phyloP scores from a whole-genome alignment of 768 basidiomycete genomes.

The Wakefieldia striispora region DNA sequence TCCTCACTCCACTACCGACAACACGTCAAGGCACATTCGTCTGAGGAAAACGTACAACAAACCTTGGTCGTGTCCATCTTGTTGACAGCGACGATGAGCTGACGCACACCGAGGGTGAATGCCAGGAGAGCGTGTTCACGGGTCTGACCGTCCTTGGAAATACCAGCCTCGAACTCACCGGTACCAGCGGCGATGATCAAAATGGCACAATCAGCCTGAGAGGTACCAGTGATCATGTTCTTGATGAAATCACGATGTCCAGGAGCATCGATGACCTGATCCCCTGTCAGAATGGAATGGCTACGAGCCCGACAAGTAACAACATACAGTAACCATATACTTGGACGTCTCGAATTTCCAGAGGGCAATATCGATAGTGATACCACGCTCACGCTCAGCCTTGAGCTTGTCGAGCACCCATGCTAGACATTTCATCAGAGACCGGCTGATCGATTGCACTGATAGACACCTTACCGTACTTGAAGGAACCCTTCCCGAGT shows the following conservation, averaged over 20 bases:
- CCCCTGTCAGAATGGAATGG: constrained; percentile 4
- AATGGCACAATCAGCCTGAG: constrained; percentile 99
- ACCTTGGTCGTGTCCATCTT: constrained; percentile 99
- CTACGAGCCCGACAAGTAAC: background rate
- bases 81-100: constrained; percentile 99
- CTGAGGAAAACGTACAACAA: constrained; percentile 10
- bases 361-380: constrained; percentile 99
- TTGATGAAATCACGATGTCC: constrained; percentile 99
- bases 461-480: constrained; percentile 70
- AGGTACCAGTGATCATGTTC: constrained; percentile 99
- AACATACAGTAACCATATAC: constrained; percentile 84
- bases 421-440: constrained; percentile 51
- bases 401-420: constrained; percentile 99
- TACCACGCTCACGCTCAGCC: constrained; percentile 99
- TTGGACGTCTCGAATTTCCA: constrained; percentile 99
- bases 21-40: constrained; percentile 1
- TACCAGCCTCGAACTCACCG: constrained; percentile 99
- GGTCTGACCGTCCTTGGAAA: constrained; percentile 99
- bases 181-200: constrained; percentile 99
- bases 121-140: constrained; percentile 99
- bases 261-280: constrained; percentile 96
- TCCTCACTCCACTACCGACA: constrained; percentile 89
- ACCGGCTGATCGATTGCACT: constrained; percentile 12
- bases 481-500: constrained; percentile 99
- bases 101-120: constrained; percentile 99